Evolutionary conservation across 495 filamentous ascomycete genomes (phyloP), one percentile per base, ranked within the genome.

Genomic region (Bombardia bombarda): DNA sequence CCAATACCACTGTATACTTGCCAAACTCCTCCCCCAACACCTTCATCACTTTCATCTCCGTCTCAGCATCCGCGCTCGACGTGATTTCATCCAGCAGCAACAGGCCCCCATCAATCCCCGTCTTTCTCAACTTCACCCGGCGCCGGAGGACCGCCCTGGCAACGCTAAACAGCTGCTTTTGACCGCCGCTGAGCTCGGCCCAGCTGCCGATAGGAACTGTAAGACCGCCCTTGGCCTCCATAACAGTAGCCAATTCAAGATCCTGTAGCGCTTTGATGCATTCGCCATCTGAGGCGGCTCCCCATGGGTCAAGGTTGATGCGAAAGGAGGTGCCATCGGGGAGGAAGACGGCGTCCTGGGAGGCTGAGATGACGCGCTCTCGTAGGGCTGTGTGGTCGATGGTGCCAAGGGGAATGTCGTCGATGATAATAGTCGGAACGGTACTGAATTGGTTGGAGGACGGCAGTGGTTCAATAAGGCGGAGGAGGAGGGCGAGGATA

Each of bases 401-500:
- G 7, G 17, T 24, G 45, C 23, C 1, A 3, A 59, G 46, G 1
- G 56, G 47, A 16, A 39, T 47, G 17, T 30, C 25, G 43, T 56
- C 53, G 37, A 58, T 52, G 6, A 34, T 48, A 14, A 56, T 47
- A 32, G 28, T 43, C 3, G 22, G 4, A 45, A 73, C 70, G 34
- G 85, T 86, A n/a, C n/a, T n/a, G n/a, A n/a, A n/a, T n/a, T n/a
- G n/a, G n/a, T n/a, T n/a, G n/a, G n/a, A n/a, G 32, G 73, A 65
- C 39, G 70, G 66, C 3, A 86, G 70, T 51, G 96, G 90, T 50
- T 49, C 47, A 32, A 98, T 94, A 40, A 98, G 88, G 31, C 90
- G 80, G 73, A 98, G 95, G n/a, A 96, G 73, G 19, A 89, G 81
- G 53, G 26, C 26, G 6, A 90, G 89, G 43, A 95, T 70, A 4